phyloP scores from a whole-genome alignment of 176 grass and related monocot genomes.

The Eleusine coracana region DNA sequence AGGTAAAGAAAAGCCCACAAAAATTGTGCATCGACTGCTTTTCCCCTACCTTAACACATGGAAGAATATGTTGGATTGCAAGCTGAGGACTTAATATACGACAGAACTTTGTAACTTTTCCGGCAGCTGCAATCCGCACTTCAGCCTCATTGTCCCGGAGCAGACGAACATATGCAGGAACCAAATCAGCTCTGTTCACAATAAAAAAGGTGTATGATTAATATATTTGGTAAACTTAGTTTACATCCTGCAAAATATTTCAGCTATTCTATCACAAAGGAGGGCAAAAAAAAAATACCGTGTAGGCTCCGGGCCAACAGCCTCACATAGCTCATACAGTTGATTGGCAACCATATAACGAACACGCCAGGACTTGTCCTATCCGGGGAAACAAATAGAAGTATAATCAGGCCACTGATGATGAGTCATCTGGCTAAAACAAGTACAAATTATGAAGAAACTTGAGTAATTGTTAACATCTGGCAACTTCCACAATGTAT shows the following conservation, averaged over 20 bases:
- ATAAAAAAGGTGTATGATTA: neutral
- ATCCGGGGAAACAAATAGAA: slow-evolving; percentile 13
- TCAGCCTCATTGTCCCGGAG: slow-evolving; percentile 88
- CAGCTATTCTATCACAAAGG: neutral
- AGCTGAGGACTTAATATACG: slow-evolving; percentile 65
- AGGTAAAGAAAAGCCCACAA: neutral
- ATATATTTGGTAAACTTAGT: neutral
- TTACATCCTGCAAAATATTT: neutral
- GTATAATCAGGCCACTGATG: slow-evolving; percentile 4
- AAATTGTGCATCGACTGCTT: neutral
- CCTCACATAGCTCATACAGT: slow-evolving; percentile 91
- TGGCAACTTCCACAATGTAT: neutral
- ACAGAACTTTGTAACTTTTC: slow-evolving; percentile 89
- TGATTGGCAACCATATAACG: slow-evolving; percentile 99
- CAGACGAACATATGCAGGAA: slow-evolving; percentile 79
- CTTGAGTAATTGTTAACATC: slow-evolving; percentile 7
- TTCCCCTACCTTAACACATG: slow-evolving; percentile 67
- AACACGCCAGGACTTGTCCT: slow-evolving; percentile 99
- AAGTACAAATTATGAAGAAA: neutral
- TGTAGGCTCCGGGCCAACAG: slow-evolving; percentile 82
- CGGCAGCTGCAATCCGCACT: slow-evolving; percentile 81
- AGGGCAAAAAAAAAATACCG: slow-evolving; percentile 43
- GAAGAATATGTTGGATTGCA: slow-evolving; percentile 79
- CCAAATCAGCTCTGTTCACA: slow-evolving; percentile 58
- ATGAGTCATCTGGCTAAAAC: neutral